Conservation (phyloP, 1,284 basidiomycete species). For the Thecaphora thlaspeos region DNA sequence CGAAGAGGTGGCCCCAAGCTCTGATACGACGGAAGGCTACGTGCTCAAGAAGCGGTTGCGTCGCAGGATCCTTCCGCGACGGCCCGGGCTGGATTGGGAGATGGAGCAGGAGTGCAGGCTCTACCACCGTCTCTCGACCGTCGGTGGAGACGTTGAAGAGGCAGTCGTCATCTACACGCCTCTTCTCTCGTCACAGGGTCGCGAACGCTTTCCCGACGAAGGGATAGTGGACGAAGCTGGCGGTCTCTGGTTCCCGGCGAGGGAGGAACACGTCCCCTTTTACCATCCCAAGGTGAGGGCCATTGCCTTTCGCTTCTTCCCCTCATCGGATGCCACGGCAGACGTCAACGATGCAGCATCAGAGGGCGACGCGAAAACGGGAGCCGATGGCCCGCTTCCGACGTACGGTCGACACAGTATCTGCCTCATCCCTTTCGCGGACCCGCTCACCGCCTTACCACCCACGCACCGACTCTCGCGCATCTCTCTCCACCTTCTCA, state of each 20-base stretch:
- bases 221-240: conserved; percentile 1
- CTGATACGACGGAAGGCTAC: conserved; percentile 2
- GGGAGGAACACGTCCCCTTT: conserved; percentile 40
- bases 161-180: conserved; percentile 32
- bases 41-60: too few species aligned
- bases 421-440: conserved; percentile 60
- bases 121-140: conserved; percentile 4
- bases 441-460: conserved; percentile 1
- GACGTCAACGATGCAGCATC: too few species aligned
- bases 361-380: too few species aligned
- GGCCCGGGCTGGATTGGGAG: conserved; percentile 28
- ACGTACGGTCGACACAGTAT: conserved; percentile 60
- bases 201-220: not conserved
- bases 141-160: conserved; percentile 8
- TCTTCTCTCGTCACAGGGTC: conserved; percentile 8
- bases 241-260: not conserved
- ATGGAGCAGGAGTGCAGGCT: conserved; percentile 37
- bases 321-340: too few species aligned
- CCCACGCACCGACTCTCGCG: conserved; percentile 69
- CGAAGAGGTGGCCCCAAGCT: not conserved
- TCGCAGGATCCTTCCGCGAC: conserved; percentile 19
- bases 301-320: conserved; percentile 40
- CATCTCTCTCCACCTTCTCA: conserved; percentile 76
- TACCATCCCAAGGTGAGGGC: conserved; percentile 54
- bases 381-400: too few species aligned